Evolutionary conservation across 2,329 filamentous ascomycete genomes (phyloP).

Genomic region (Diplodia scrobiculata): DNA sequence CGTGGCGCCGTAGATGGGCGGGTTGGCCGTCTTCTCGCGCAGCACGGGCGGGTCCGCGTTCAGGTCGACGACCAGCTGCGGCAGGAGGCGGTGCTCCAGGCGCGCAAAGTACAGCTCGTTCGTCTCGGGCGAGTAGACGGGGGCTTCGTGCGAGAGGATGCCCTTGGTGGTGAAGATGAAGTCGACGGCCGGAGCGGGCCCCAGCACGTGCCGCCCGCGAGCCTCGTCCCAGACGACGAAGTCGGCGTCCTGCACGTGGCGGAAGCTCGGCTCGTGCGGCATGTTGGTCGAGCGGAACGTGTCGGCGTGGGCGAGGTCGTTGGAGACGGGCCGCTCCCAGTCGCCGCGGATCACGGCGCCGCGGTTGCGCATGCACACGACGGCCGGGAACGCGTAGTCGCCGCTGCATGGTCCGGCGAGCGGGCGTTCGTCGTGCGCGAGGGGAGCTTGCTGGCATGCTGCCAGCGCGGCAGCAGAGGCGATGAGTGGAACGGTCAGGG

Average conservation of each 20-base stretch:
- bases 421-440: neutral
- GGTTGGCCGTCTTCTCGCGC: neutral
- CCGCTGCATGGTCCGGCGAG: neutral
- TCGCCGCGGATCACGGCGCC: slow-evolving; percentile 9
- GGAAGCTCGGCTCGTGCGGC: slow-evolving; percentile 33
- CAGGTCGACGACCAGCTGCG: slow-evolving; percentile 13
- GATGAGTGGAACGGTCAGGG: too few species aligned
- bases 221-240: slow-evolving; percentile 38
- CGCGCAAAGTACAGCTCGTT: slow-evolving; percentile 21
- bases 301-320: slow-evolving; percentile 7
- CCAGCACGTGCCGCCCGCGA: slow-evolving; percentile 32
- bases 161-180: slow-evolving; percentile 29
- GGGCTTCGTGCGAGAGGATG: slow-evolving; percentile 28
- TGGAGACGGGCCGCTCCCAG: neutral
- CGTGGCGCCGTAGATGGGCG: slow-evolving; percentile 1
- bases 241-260: slow-evolving; percentile 31
- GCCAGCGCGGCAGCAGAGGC: neutral
- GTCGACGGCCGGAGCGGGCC: slow-evolving; percentile 33
- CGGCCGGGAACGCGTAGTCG: neutral
- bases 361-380: slow-evolving; percentile 1
- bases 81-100: neutral
- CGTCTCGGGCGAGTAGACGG: slow-evolving; percentile 29
- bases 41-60: neutral
- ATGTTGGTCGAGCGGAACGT: slow-evolving; percentile 3
- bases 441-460: neutral